Evolutionary conservation across 2,329 filamentous ascomycete genomes (phyloP), one percentile per base, ranked within the genome.

Genomic region (Eurotiales sp.): DNA sequence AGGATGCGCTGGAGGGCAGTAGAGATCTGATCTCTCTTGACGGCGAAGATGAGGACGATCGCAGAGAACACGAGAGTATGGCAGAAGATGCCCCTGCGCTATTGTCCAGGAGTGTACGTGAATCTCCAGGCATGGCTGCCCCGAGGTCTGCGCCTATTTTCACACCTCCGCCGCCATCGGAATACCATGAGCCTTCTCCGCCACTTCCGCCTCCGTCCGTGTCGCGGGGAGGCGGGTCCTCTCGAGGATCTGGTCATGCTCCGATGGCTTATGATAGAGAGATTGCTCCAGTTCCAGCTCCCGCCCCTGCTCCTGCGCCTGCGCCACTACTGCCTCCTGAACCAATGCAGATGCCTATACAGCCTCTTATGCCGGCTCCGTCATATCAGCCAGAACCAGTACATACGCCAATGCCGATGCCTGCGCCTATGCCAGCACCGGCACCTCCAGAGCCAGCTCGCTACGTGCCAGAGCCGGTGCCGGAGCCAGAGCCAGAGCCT

Each of bases 11-110:
- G 40, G 25, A 41, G 8, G 34, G 39, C 23, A 43, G 27, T 17
- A 45, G 40, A 14, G 34, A 45, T 4, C 23, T 49, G 11, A 5
- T 45, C 4, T 45, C 51, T 17, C 34, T 45, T n/a, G 45, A 49
- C 25, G 41, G 39, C n/a, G 46, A 32, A 29, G 50, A 53, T 11
- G 45, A 49, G 1, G 46, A 49, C 12, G 46, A 49, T n/a, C 1
- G 15, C 12, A 19, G 11, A 29, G 36, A 36, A 8, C 1, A 22
- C 37, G 11, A 12, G 21, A 3, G 47, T 21, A 25, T 34, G 22
- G 15, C 2, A 3, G 32, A 43, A 17, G 15, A 10, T 21, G 34
- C 7, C 7, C 17, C 34, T 37, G 34, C 34, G 8, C 15, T 10
- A 11, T 11, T 10, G 3, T 47, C n/a, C 8, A 45, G 21, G 21